Percentiles rank a stretch among this genome's conserved stretches.
Evolutionary conservation across 306 rosid genomes (phyloP).

Genomic region (Vigna mungo): DNA sequence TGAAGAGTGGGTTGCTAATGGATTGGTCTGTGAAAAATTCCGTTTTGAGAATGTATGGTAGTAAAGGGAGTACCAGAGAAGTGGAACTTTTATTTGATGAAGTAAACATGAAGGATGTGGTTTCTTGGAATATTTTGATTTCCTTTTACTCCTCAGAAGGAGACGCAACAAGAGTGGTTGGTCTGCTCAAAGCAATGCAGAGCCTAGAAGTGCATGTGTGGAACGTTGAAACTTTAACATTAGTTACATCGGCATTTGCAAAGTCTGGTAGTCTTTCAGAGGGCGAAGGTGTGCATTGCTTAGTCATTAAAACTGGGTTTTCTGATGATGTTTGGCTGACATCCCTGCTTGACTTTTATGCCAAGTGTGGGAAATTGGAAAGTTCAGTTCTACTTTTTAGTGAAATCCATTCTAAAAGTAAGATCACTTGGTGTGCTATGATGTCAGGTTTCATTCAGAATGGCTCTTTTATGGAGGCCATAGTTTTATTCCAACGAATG

Average conservation of each 20-base stretch:
- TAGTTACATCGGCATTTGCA: slow-evolving; percentile 55
- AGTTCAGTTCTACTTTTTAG: slow-evolving; percentile 48
- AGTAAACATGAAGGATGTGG: slow-evolving; percentile 48
- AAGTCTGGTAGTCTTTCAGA: slow-evolving; percentile 49
- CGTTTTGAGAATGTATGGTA: slow-evolving; percentile 58
- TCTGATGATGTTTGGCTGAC: slow-evolving; percentile 55
- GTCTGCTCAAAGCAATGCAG: slow-evolving; percentile 49
- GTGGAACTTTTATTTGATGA: slow-evolving; percentile 56
- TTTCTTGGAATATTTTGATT: slow-evolving; percentile 59
- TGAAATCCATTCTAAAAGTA: slow-evolving; percentile 48
- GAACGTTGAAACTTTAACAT: slow-evolving; percentile 52
- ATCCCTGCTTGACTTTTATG: slow-evolving; percentile 61
- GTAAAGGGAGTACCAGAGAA: slow-evolving; percentile 36
- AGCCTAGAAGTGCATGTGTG: slow-evolving; percentile 30
- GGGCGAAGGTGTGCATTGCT: slow-evolving; percentile 55
- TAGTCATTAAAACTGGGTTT: slow-evolving; percentile 57
- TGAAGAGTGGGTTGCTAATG: slow-evolving; percentile 53
- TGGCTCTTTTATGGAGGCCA: slow-evolving; percentile 54
- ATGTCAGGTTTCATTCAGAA: slow-evolving; percentile 64
- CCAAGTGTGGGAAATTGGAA: slow-evolving; percentile 55
- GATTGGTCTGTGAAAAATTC: slow-evolving; percentile 56
- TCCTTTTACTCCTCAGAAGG: slow-evolving; percentile 49
- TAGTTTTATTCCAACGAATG: slow-evolving; percentile 55
- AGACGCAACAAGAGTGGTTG: slow-evolving; percentile 44
- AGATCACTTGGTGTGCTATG: slow-evolving; percentile 60